These are phyloP conservation scores for Colletotrichum sp. DNA, from an alignment of 2,329 filamentous ascomycete genomes.

Conservation along the genomic window DNA sequence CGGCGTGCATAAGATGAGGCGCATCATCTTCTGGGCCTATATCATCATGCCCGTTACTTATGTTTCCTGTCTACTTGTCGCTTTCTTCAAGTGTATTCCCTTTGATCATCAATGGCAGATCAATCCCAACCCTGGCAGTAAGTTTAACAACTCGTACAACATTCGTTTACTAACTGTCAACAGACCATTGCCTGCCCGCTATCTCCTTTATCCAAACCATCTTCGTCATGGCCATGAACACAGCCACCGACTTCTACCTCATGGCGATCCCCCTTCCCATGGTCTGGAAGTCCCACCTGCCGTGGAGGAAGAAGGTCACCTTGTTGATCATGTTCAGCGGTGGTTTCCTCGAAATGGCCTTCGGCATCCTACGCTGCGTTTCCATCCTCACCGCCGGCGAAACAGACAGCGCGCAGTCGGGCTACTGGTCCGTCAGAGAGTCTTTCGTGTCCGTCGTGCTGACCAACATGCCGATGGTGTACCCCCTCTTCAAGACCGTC, in stretches of 20 bases:
- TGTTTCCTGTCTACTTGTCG: slow-evolving; percentile 32
- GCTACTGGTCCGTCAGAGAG: slow-evolving; percentile 44
- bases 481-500: slow-evolving; percentile 33
- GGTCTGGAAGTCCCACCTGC: slow-evolving; percentile 10
- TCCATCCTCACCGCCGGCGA: slow-evolving; percentile 27
- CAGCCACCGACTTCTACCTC: slow-evolving; percentile 1
- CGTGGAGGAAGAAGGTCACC: slow-evolving; percentile 10
- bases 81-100: slow-evolving; percentile 47
- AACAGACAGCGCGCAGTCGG: slow-evolving; percentile 33
- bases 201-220: slow-evolving; percentile 3
- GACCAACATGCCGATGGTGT: slow-evolving; percentile 44
- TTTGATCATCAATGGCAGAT: slow-evolving; percentile 56
- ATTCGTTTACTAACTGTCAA: not conserved
- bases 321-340: slow-evolving; percentile 18
- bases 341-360: slow-evolving; percentile 14
- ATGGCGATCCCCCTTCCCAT: slow-evolving; percentile 11
- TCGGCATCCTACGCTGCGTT: slow-evolving; percentile 11
- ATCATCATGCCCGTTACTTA: slow-evolving; percentile 6
- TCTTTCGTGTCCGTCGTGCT: slow-evolving; percentile 44
- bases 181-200: not conserved
- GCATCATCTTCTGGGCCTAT: not conserved
- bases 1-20: slow-evolving; percentile 6
- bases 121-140: slow-evolving; percentile 33
- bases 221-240: slow-evolving; percentile 17
- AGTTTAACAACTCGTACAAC: fast-evolving